Percentiles rank a stretch among this genome's conserved stretches.
Evolutionary conservation across 495 filamentous ascomycete species (phyloP).

Genomic region (Hypomontagnella monticulosa): DNA sequence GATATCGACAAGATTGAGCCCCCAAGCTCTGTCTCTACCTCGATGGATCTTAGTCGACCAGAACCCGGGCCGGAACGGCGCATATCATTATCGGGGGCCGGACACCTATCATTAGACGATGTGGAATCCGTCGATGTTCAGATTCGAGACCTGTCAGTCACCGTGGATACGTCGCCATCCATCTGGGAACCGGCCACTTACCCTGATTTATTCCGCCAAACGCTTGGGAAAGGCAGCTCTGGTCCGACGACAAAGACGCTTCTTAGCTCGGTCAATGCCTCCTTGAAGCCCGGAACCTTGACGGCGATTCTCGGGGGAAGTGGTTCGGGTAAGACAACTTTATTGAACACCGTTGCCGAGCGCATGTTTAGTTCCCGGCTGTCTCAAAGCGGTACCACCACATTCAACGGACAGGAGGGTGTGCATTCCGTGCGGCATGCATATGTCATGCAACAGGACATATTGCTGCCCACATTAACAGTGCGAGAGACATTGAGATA

Average conservation of each 20-base stretch:
- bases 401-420: conserved; percentile 65
- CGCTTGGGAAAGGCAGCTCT: conserved; percentile 31
- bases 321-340: conserved; percentile 77
- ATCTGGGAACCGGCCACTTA: conserved; percentile 44
- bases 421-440: conserved; percentile 66
- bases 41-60: conserved; percentile 32
- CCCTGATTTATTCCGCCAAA: conserved; percentile 48
- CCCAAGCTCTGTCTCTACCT: conserved; percentile 37
- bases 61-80: conserved; percentile 29
- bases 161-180: conserved; percentile 61
- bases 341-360: conserved; percentile 74
- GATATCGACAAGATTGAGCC: conserved; percentile 34
- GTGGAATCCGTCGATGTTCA: conserved; percentile 68
- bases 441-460: conserved; percentile 82
- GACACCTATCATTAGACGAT: conserved; percentile 65
- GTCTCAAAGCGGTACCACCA: conserved; percentile 61
- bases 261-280: conserved; percentile 42
- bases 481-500: conserved; percentile 77
- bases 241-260: conserved; percentile 46
- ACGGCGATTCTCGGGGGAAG: conserved; percentile 79
- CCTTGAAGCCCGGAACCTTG: conserved; percentile 61
- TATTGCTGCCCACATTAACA: conserved; percentile 73
- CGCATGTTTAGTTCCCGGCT: conserved; percentile 67
- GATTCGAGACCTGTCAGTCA: conserved; percentile 64
- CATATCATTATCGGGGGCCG: conserved; percentile 39